phyloP scores from a whole-genome alignment of 345 rosid species.

The Triadica sebifera region DNA sequence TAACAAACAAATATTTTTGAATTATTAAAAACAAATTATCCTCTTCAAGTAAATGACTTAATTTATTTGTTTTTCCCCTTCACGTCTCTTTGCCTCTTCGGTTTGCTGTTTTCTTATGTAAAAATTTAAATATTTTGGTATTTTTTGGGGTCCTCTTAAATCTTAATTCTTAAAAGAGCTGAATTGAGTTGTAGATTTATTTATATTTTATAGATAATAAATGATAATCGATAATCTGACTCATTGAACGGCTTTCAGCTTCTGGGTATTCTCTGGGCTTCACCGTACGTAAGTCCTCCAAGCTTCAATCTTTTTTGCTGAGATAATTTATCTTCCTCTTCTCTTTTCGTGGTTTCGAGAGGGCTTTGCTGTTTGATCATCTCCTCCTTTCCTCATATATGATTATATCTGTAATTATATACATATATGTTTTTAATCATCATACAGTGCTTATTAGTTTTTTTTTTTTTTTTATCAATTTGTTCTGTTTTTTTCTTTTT shows the following conservation, averaged over 20 bases:
- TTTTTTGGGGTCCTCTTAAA: not conserved
- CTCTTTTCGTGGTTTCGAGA: not conserved
- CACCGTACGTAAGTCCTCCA: constrained; percentile 6
- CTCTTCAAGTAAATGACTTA: too few species aligned
- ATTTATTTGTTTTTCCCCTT: too few species aligned
- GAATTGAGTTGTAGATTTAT: not conserved
- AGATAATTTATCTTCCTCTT: not conserved
- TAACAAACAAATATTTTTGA: too few species aligned
- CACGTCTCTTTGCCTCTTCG: not conserved
- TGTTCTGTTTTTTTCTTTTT: not conserved
- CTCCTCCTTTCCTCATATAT: not conserved
- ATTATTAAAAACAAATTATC: too few species aligned
- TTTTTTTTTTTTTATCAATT: not conserved
- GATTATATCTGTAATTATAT: not conserved
- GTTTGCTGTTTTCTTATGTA: not conserved
- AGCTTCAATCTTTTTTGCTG: not conserved
- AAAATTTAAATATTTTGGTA: not conserved
- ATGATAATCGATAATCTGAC: not conserved
- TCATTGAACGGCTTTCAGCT: constrained; percentile 3
- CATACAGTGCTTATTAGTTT: not conserved
- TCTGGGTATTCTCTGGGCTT: not conserved
- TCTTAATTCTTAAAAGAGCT: not conserved
- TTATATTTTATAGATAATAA: constrained; percentile 1
- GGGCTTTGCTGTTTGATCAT: not conserved
- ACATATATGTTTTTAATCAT: not conserved